Evolutionary conservation across 2,329 filamentous ascomycete genomes (phyloP).

Genomic region (Scedosporium minutisporum): DNA sequence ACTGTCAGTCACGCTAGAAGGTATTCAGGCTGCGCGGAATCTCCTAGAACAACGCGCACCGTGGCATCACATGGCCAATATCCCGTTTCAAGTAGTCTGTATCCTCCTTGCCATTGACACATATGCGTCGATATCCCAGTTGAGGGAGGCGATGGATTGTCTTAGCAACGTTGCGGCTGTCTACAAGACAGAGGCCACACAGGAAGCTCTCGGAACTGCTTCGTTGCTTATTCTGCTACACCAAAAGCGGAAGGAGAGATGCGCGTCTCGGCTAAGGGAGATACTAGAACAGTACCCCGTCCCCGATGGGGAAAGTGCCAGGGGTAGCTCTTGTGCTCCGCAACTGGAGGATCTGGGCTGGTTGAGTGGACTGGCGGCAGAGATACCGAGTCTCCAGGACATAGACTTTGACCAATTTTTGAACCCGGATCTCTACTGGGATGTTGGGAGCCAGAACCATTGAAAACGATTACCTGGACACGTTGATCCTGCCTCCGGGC

Average conservation of each 20-base stretch:
- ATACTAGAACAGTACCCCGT: conserved; percentile 25
- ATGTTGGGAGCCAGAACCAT: conserved; percentile 1
- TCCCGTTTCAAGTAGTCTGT: conserved; percentile 50
- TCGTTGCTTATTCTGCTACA: conserved; percentile 43
- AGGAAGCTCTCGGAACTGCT: conserved; percentile 44
- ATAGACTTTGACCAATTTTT: conserved; percentile 29
- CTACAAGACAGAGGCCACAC: conserved; percentile 37
- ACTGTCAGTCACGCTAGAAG: conserved; percentile 32
- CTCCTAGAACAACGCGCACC: conserved; percentile 35
- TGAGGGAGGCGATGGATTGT: conserved; percentile 40
- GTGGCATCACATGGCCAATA: conserved; percentile 52
- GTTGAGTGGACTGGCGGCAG: conserved; percentile 32
- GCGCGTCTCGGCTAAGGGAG: conserved; percentile 24
- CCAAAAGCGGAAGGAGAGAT: conserved; percentile 38
- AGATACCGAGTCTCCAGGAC: conserved; percentile 32
- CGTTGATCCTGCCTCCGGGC: no score
- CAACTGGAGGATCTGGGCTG: conserved; percentile 25
- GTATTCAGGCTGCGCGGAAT: conserved; percentile 34
- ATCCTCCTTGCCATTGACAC: conserved; percentile 46
- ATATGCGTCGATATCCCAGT: conserved; percentile 33
- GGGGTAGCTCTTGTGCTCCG: neutral
- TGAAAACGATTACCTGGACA: no score
- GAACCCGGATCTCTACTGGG: conserved; percentile 10
- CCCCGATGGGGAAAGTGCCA: conserved; percentile 7
- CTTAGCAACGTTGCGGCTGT: conserved; percentile 29